Conservation (phyloP, 345 rosid species). For the Carallia pectinifolia region DNA sequence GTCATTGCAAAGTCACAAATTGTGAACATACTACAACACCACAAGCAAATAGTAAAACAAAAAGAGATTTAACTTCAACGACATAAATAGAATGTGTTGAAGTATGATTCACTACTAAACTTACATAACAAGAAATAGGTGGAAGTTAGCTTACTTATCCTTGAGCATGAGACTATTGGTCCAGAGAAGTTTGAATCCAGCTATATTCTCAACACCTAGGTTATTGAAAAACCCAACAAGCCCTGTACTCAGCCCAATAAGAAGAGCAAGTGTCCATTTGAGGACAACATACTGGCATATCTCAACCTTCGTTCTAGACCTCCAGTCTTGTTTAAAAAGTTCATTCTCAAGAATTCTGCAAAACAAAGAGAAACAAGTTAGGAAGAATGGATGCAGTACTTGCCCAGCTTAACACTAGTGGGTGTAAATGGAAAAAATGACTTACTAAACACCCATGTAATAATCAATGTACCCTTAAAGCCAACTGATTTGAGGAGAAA, state of each 20-base stretch:
- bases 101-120: background rate
- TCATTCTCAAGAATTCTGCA: conserved; percentile 81
- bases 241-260: conserved; percentile 73
- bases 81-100: background rate
- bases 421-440: background rate
- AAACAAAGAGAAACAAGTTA: background rate
- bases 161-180: conserved; percentile 71
- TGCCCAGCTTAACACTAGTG: background rate
- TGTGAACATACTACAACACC: too few species aligned
- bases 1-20: too few species aligned
- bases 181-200: conserved; percentile 74
- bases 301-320: conserved; percentile 74
- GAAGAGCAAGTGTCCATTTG: conserved; percentile 86
- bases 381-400: background rate
- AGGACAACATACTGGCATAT: conserved; percentile 74
- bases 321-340: conserved; percentile 89
- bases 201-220: conserved; percentile 77
- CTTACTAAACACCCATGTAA: too few species aligned
- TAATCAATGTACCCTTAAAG: too few species aligned
- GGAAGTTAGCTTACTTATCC: conserved; percentile 50
- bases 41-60: too few species aligned
- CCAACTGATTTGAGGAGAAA: too few species aligned
- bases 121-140: background rate
- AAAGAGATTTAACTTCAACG: too few species aligned
- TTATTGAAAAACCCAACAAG: conserved; percentile 66